Conservation (phyloP, 2,329 filamentous ascomycete species). For the Teratosphaeria zuluensis region DNA sequence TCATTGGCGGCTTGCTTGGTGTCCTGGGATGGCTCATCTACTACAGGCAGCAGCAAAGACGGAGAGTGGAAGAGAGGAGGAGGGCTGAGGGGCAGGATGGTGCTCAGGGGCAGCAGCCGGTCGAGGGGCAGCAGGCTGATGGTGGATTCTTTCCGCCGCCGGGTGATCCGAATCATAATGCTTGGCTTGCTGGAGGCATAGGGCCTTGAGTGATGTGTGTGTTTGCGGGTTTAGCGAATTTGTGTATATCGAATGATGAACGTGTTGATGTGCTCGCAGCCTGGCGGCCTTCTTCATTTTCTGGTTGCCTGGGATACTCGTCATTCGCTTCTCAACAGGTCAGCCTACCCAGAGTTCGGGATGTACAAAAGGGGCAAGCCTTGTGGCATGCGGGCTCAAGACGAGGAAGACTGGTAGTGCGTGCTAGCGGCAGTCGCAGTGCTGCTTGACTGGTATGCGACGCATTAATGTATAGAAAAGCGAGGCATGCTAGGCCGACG, state of each 20-base stretch:
- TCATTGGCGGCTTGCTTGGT: constrained; percentile 70
- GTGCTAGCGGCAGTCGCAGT: too few relatives aligned
- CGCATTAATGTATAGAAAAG: too few relatives aligned
- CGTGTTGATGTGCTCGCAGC: not conserved
- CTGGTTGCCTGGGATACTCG: not conserved
- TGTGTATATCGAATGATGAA: not conserved
- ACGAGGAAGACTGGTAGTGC: too few relatives aligned
- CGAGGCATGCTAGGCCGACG: too few relatives aligned
- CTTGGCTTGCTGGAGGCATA: constrained; percentile 60
- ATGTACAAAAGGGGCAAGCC: too few relatives aligned
- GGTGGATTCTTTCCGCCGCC: constrained; percentile 53
- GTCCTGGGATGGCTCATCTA: constrained; percentile 70
- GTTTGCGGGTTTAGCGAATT: not conserved
- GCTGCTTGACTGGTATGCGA: too few relatives aligned
- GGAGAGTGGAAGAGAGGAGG: constrained; percentile 31
- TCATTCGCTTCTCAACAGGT: not conserved
- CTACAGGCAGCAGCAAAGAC: constrained; percentile 63
- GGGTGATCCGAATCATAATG: constrained; percentile 56
- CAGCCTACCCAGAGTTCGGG: too few relatives aligned
- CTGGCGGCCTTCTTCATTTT: not conserved
- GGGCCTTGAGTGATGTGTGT: constrained; percentile 39
- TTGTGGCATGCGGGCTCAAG: too few relatives aligned
- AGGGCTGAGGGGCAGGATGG: constrained; percentile 20
- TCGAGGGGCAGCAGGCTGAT: constrained; percentile 37
- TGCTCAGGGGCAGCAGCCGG: constrained; percentile 26